phyloP scores from a whole-genome alignment of 805 yeast species.

The Dipodascus albidus region DNA sequence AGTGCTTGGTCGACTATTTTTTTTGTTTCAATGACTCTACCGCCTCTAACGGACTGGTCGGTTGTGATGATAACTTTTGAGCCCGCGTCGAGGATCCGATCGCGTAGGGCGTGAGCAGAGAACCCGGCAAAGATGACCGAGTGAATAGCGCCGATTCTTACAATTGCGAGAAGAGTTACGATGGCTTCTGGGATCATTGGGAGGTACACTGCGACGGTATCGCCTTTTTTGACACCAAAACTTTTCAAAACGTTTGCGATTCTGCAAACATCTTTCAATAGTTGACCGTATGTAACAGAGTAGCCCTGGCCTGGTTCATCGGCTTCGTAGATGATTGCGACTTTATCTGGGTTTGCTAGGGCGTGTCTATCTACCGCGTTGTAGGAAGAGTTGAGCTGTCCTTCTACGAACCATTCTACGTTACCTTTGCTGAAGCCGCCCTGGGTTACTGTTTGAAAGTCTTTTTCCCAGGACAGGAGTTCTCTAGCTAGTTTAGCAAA shows the following conservation, averaged over 20 bases:
- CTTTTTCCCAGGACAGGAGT: constrained; percentile 69
- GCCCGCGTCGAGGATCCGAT: constrained; percentile 81
- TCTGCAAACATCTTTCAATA: constrained; percentile 71
- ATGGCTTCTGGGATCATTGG: constrained; percentile 98
- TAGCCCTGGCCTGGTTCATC: constrained; percentile 73
- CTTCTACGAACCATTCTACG: constrained; percentile 87
- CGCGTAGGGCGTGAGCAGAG: constrained; percentile 82
- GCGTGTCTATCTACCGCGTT: constrained; percentile 97
- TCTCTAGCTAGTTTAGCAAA: constrained; percentile 69
- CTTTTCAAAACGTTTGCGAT: constrained; percentile 74
- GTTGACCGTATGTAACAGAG: constrained; percentile 73
- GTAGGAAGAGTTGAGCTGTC: constrained; percentile 84
- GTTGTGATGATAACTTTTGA: constrained; percentile 83
- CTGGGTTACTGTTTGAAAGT: constrained; percentile 47
- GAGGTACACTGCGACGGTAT: constrained; percentile 88
- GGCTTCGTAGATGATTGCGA: constrained; percentile 70
- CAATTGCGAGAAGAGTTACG: constrained; percentile 83
- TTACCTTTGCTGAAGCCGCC: constrained; percentile 70
- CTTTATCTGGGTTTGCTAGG: constrained; percentile 68
- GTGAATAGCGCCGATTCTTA: constrained; percentile 90
- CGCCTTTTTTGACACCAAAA: constrained; percentile 90
- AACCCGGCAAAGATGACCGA: constrained; percentile 96
- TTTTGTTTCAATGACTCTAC: constrained; percentile 83
- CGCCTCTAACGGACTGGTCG: constrained; percentile 94
- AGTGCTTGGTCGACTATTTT: constrained; percentile 93